Evolutionary conservation across 2,329 filamentous ascomycete genomes (phyloP).

Genomic region (Fusarium tjaetaba): DNA sequence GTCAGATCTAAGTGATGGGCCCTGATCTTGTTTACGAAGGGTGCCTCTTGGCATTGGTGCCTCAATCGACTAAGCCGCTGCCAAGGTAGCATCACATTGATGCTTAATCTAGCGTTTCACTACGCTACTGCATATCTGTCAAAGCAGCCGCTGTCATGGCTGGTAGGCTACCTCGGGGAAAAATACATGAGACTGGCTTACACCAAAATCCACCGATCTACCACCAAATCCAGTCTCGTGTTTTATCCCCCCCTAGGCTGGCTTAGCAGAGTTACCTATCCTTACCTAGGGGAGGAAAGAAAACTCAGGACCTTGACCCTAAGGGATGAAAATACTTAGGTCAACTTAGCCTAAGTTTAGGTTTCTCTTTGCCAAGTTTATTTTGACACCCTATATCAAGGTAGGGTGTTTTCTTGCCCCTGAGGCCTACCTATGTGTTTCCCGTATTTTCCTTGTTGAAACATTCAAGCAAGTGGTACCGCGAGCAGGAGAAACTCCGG

Average conservation of each 20-base stretch:
- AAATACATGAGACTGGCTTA: too few species aligned
- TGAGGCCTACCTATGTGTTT: background rate
- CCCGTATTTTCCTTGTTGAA: background rate
- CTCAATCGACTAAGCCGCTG: conserved; percentile 35
- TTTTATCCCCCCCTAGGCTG: background rate
- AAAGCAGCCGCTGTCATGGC: conserved; percentile 3
- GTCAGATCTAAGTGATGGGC: background rate
- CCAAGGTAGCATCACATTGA: conserved; percentile 43
- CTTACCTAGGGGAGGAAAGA: background rate
- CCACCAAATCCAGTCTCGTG: too few species aligned
- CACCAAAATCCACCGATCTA: too few species aligned
- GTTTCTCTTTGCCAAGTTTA: too few species aligned
- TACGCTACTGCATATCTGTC: conserved; percentile 25
- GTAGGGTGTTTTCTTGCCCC: too few species aligned
- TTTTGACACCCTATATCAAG: too few species aligned
- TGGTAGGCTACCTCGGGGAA: background rate
- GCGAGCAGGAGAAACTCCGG: background rate
- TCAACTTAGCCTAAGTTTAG: too few species aligned
- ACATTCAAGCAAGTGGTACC: background rate
- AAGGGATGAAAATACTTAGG: too few species aligned
- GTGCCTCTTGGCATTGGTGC: conserved; percentile 26
- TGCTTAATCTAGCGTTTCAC: conserved; percentile 39
- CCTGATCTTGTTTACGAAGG: background rate
- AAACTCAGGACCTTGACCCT: too few species aligned
- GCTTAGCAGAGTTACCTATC: background rate